A percentile compares a stretch with the other conserved stretches of the same genome.
phyloP scores from a whole-genome alignment of 148 eudicot species.

The Chenopodium album region DNA sequence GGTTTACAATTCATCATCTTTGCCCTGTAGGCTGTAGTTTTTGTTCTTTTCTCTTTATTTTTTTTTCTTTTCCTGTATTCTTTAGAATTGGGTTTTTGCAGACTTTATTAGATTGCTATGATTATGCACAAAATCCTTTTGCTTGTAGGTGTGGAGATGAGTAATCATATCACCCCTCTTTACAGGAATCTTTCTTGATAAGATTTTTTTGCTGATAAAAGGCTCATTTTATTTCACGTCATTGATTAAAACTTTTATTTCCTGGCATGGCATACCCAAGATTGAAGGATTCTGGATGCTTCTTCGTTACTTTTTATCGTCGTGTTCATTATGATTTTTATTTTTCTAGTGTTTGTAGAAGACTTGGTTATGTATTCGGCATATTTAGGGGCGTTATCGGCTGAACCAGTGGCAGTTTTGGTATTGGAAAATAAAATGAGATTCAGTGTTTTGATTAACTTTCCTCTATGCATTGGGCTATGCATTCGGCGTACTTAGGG shows the following conservation, averaged over 20 bases:
- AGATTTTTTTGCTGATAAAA: constrained; percentile 3
- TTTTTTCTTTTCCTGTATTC: not conserved
- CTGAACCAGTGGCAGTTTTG: not conserved
- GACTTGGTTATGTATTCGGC: not conserved
- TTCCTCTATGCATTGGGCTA: not conserved
- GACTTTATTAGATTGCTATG: constrained; percentile 24
- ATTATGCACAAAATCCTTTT: constrained; percentile 20
- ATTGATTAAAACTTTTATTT: not conserved
- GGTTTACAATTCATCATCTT: not conserved
- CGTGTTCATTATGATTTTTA: not conserved
- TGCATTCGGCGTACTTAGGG: not conserved
- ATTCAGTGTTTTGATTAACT: not conserved
- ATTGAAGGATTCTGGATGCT: not conserved
- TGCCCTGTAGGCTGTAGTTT: not conserved
- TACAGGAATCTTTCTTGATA: constrained; percentile 20
- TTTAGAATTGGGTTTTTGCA: constrained; percentile 5
- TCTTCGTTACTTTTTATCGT: not conserved
- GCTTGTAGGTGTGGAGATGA: constrained; percentile 26
- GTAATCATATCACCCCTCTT: constrained; percentile 15
- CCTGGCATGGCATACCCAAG: not conserved
- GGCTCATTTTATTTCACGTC: not conserved
- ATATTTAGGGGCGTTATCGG: not conserved
- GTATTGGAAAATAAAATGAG: not conserved
- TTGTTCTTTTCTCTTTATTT: not conserved
- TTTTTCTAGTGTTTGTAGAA: not conserved